These are phyloP conservation scores for Ceratobasidium theobromae DNA, from an alignment of 1,284 basidiomycete genomes.

Conservation along the genomic window DNA sequence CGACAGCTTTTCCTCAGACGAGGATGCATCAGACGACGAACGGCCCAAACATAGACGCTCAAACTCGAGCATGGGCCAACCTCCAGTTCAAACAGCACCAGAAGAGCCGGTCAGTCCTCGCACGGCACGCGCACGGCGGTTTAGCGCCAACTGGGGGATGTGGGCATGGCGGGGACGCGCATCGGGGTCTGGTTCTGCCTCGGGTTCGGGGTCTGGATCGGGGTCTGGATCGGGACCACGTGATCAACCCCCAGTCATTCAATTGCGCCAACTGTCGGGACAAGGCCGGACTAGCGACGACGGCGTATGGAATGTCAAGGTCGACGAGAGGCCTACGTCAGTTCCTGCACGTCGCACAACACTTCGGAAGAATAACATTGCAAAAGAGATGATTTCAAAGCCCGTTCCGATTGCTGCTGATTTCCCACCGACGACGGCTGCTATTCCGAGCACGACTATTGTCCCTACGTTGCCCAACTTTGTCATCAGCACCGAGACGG, in stretches of 20 bases:
- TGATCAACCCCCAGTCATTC: too few relatives aligned
- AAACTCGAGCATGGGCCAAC: too few relatives aligned
- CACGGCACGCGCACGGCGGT: background rate
- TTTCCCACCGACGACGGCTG: constrained; percentile 4
- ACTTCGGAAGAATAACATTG: background rate
- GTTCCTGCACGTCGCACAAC: background rate
- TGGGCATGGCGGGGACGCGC: constrained; percentile 15
- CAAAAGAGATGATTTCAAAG: constrained; percentile 27
- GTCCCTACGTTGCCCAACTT: constrained; percentile 16
- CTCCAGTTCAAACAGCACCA: background rate
- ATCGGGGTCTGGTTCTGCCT: constrained; percentile 16
- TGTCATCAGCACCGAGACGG: background rate
- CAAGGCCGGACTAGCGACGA: background rate
- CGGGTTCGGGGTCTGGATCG: background rate
- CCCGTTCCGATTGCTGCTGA: constrained; percentile 16
- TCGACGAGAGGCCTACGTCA: background rate
- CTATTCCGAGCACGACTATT: background rate
- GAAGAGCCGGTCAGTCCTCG: background rate
- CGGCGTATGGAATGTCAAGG: constrained; percentile 11
- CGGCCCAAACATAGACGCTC: background rate
- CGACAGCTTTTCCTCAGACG: constrained; percentile 13
- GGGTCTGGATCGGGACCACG: background rate
- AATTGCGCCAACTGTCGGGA: too few relatives aligned
- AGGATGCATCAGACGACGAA: background rate
- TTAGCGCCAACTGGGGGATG: background rate